Base-by-base conservation (phyloP, 2,329 filamentous ascomycete species). In the Fusarium virguliforme region DNA sequence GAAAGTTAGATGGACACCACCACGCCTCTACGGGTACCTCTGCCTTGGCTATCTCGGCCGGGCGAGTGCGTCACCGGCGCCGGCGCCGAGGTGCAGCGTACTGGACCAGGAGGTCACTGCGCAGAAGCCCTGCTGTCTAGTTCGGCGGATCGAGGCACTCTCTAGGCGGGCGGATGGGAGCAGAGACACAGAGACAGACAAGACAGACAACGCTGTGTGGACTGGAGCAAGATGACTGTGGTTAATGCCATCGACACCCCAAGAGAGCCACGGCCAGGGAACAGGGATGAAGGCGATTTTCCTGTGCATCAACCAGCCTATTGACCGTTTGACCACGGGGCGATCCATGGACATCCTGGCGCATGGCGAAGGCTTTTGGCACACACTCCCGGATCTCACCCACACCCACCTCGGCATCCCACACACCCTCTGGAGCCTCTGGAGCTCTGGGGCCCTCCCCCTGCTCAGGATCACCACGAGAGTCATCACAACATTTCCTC, bases 251-350 rank as follows among this genome's bases (percentile, higher is more conserved):
- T 68, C 60, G 62, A 65, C 58, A 53, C 65, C 68, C 68, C 58
- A 58, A 51, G 62, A 72, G 63, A 60, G 63, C 53, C 46, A 67
- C 43, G 53, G 34, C 40, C 60, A 71, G 65, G 70, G 71, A 71
- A 60, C 74, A 73, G 60, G 74, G 74, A 64, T 75, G 51, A 55
- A 28, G 59, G 56, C 65, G 67, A 71, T 71, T 73, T 68, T 48
- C 70, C 60, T 68, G 35, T 56, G 46, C 48, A 65, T 59, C 46
- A 58, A 65, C 66, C 62, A 55, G 67, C 60, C 66, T 66, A 73
- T 75, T 64, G 75, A 76, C 74, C 74, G 75, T 77, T 74, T 77
- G 73, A 73, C 72, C 71, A 70, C 72, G 68, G 71, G 72, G 74
- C 67, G 75, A 75, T 75, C 74, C 75, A 75, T 68, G 68, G 65